Evolutionary conservation across 768 basidiomycete genomes (phyloP), one percentile per base, ranked within the genome.

Genomic region (Strobilomyces echinocephalus): DNA sequence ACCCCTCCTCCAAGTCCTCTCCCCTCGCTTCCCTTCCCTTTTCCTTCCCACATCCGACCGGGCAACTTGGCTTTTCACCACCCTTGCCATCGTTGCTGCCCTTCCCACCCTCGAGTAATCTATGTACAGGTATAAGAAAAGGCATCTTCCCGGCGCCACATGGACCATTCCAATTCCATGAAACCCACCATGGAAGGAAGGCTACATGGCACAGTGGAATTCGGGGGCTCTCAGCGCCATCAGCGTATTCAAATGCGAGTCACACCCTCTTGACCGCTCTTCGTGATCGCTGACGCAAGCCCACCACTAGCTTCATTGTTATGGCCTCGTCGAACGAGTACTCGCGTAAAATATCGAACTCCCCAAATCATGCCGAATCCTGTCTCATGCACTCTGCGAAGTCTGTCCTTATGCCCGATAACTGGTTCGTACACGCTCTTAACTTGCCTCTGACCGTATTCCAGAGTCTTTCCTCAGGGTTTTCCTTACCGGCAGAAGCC

Each of bases 221-320:
- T 85, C 87, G 2, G 95, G 94, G 49, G 85, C 85, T 14, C 79
- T 99, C 33, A 88, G 87, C 59, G 93, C 86, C 10, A 74, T 95
- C 53, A 94, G 91, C 67, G 97, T 99, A 5, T 99, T 99, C 76
- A 95, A 99, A 97, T 99, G 97, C 91, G 57, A 61, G 87, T 73
- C 51, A 2, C 33, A 15, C 34, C 38, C 14, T 40, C 30, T 20
- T 7, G 4, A 38, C 14, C 6, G 12, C 18, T 15, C n/a, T 35
- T 18, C 43, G 34, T 49, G 16, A 4, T 20, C 16, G 14, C 42
- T 63, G 49, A 63, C 39, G 50, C 59, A 41, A 36, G 24, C 46
- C 20, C 21, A n/a, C 26, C 34, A n/a, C 33, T 66, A 99, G 97
- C 62, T 98, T 97, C 72, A 98, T 99, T 66, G 97, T 99, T 64